A percentile compares a stretch with the other conserved stretches of the same genome.
These are phyloP conservation scores for Rhododendron vialii DNA, from an alignment of 148 eudicot species.

Conservation along the genomic window DNA sequence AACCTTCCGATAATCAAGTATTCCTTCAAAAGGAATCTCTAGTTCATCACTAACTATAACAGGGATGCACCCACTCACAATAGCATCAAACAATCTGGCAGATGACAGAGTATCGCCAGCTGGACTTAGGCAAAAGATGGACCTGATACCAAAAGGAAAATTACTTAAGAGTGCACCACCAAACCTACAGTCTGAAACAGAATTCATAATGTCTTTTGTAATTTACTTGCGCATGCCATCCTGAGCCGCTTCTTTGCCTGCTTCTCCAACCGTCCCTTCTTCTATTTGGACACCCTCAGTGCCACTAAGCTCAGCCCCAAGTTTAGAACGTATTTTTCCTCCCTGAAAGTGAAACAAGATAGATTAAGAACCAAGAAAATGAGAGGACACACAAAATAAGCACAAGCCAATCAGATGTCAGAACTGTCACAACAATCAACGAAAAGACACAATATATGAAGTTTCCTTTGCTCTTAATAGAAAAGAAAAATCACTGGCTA, in stretches of 20 bases:
- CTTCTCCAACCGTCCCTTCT: conserved; percentile 91
- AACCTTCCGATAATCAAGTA: conserved; percentile 94
- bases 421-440: not conserved
- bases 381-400: not conserved
- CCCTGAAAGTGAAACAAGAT: conserved; percentile 46
- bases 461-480: not conserved
- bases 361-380: not conserved
- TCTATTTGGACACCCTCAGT: conserved; percentile 65
- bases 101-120: conserved; percentile 99
- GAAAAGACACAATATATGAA: not conserved
- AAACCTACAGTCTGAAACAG: not conserved
- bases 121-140: conserved; percentile 86
- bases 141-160: conserved; percentile 43
- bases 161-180: not conserved
- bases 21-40: conserved; percentile 98
- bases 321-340: conserved; percentile 94
- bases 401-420: not conserved
- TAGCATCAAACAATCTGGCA: conserved; percentile 96
- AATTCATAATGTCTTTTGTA: conserved; percentile 12
- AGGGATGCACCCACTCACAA: conserved; percentile 98
- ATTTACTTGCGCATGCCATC: conserved; percentile 87
- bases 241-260: conserved; percentile 90
- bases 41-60: conserved; percentile 92
- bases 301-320: conserved; percentile 65
- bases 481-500: not conserved